Conservation (phyloP, 495 filamentous ascomycete genomes). For the Pyronema omphalodes region DNA sequence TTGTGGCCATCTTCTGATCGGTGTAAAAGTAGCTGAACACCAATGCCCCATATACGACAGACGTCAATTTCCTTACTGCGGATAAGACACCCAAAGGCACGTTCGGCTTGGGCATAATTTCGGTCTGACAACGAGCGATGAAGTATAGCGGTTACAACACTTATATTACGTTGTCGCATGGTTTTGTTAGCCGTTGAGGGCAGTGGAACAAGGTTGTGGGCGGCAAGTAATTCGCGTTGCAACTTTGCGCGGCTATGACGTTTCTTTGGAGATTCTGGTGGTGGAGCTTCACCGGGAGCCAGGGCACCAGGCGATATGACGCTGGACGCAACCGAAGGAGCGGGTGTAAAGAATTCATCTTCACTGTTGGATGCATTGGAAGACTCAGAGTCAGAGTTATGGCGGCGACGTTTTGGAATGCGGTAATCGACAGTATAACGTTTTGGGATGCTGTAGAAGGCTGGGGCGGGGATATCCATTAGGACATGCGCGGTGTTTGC, state of each 20-base stretch:
- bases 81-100: slow-evolving; percentile 16
- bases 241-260: slow-evolving; percentile 7
- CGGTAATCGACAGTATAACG: background rate
- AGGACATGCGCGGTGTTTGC: no score
- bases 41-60: slow-evolving; percentile 12
- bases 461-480: background rate
- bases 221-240: slow-evolving; percentile 4
- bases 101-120: slow-evolving; percentile 12
- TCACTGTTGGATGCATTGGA: slow-evolving; percentile 1
- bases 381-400: background rate
- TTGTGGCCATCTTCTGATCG: background rate
- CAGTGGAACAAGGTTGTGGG: slow-evolving; percentile 8
- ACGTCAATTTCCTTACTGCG: slow-evolving; percentile 15
- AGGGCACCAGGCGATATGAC: background rate
- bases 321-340: background rate
- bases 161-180: slow-evolving; percentile 10
- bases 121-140: slow-evolving; percentile 11
- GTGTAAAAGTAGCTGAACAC: slow-evolving; percentile 12
- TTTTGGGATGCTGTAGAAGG: slow-evolving; percentile 10
- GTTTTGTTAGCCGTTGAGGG: background rate
- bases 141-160: slow-evolving; percentile 13
- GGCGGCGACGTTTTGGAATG: background rate
- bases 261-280: background rate
- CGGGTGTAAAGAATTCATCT: background rate
- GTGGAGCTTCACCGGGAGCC: background rate